phyloP scores from a whole-genome alignment of 768 basidiomycete species.

The Lyophyllum shimeji region DNA sequence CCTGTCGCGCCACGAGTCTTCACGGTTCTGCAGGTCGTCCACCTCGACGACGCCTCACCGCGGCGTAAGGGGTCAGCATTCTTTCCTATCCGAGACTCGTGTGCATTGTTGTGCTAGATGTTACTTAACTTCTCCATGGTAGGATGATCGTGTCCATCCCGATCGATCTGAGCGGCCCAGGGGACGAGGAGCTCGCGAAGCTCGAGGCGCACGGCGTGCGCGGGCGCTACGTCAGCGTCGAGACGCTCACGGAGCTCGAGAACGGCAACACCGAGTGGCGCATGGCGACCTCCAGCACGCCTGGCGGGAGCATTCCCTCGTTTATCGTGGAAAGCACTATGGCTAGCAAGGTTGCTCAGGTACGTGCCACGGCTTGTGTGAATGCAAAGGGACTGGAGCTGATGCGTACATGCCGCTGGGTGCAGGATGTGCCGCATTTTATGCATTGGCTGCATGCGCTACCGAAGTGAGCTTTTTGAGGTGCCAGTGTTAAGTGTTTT shows the following conservation, averaged over 20 bases:
- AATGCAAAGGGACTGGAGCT: not conserved
- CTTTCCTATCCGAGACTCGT: too few species aligned
- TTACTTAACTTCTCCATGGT: not conserved
- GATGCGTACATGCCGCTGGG: not conserved
- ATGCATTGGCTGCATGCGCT: slow-evolving; percentile 58
- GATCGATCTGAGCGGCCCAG: slow-evolving; percentile 54
- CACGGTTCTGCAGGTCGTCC: slow-evolving; percentile 68
- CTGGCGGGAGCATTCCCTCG: slow-evolving; percentile 67
- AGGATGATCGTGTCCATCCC: slow-evolving; percentile 65
- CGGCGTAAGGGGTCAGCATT: slow-evolving; percentile 50
- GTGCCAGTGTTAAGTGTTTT: not conserved
- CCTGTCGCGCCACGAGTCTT: slow-evolving; percentile 75
- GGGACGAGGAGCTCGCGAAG: slow-evolving; percentile 54
- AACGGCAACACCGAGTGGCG: slow-evolving; percentile 72
- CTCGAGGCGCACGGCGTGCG: slow-evolving; percentile 64
- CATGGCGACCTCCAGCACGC: slow-evolving; percentile 76
- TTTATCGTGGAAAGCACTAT: slow-evolving; percentile 63
- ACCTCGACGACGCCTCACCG: slow-evolving; percentile 48
- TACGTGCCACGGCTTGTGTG: slow-evolving; percentile 27
- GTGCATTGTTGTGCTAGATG: too few species aligned
- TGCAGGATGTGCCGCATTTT: slow-evolving; percentile 73
- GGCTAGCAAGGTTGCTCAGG: slow-evolving; percentile 62
- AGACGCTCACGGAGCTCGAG: slow-evolving; percentile 60
- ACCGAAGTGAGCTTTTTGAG: slow-evolving; percentile 7
- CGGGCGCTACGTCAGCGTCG: slow-evolving; percentile 71